Evolutionary conservation across 768 basidiomycete genomes (phyloP).

Genomic region (Tulasnella sp.): DNA sequence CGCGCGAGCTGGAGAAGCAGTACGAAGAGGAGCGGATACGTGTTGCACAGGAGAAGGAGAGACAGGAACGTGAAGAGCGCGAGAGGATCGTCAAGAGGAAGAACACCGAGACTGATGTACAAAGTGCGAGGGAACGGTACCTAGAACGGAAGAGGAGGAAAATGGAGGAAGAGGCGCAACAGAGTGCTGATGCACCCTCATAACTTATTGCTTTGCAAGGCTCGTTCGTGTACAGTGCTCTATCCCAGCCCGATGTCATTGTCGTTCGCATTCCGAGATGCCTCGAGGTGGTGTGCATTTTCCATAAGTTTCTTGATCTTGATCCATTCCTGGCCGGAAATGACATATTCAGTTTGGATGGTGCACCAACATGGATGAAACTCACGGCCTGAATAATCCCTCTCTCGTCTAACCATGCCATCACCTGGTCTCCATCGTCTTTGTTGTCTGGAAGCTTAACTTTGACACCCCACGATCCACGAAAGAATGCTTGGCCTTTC

Average conservation of each 20-base stretch:
- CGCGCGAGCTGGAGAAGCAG: slow-evolving; percentile 68
- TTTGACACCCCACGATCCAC: slow-evolving; percentile 43
- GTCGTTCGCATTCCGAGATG: slow-evolving; percentile 1
- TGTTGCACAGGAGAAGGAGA: slow-evolving; percentile 46
- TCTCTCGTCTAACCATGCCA: slow-evolving; percentile 72
- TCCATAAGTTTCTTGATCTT: slow-evolving; percentile 69
- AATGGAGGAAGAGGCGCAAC: slow-evolving; percentile 40
- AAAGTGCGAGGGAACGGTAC: slow-evolving; percentile 67
- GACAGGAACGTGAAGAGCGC: slow-evolving; percentile 54
- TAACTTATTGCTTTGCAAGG: background rate
- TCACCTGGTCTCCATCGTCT: slow-evolving; percentile 65
- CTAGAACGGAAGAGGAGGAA: slow-evolving; percentile 71
- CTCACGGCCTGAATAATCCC: slow-evolving; percentile 47
- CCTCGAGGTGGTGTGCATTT: slow-evolving; percentile 55
- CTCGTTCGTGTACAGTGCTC: background rate
- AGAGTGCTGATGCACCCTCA: background rate
- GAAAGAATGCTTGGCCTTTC: slow-evolving; percentile 44
- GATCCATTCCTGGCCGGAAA: slow-evolving; percentile 46
- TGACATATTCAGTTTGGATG: background rate
- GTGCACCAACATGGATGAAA: background rate
- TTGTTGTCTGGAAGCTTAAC: slow-evolving; percentile 57
- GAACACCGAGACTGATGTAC: slow-evolving; percentile 66
- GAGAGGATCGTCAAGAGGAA: slow-evolving; percentile 62
- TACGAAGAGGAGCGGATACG: slow-evolving; percentile 66
- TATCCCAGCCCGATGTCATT: background rate